Percentiles rank a stretch among this genome's conserved stretches.
Conservation (phyloP, 2,329 filamentous ascomycete genomes). For the Colletotrichum kahawae region DNA sequence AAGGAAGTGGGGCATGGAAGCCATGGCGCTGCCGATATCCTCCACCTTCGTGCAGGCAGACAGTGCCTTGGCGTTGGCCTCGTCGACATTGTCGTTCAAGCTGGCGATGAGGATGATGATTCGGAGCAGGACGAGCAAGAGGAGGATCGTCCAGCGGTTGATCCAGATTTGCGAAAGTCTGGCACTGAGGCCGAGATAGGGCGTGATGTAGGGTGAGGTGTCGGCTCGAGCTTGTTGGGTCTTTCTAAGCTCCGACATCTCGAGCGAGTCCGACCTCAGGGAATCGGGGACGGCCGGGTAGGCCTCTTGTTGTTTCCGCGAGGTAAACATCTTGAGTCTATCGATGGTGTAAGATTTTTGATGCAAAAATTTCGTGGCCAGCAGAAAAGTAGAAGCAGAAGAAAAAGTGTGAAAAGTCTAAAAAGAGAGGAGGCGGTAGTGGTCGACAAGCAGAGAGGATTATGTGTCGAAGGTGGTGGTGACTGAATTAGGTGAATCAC, state of each 20-base stretch:
- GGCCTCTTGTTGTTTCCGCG: conserved; percentile 35
- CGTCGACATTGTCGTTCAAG: conserved; percentile 75
- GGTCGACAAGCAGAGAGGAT: background rate
- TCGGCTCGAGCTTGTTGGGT: conserved; percentile 44
- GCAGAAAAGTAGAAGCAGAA: background rate
- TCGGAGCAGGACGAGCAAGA: conserved; percentile 83
- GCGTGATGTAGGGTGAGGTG: conserved; percentile 76
- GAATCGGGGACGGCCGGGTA: conserved; percentile 43
- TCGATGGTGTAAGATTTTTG: conserved; percentile 24
- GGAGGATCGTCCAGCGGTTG: conserved; percentile 93
- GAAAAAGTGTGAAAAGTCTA: background rate
- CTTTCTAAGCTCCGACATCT: conserved; percentile 36
- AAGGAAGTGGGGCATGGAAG: conserved; percentile 97
- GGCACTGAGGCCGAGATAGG: conserved; percentile 88
- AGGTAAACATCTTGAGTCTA: conserved; percentile 42
- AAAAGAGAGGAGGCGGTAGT: background rate
- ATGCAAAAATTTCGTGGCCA: background rate
- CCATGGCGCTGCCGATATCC: conserved; percentile 91
- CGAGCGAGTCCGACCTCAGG: conserved; percentile 41
- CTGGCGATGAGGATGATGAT: conserved; percentile 77
- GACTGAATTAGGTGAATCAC: conserved; percentile 16
- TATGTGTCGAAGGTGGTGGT: background rate
- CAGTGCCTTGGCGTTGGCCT: conserved; percentile 81
- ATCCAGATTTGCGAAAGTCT: conserved; percentile 96
- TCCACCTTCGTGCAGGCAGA: conserved; percentile 92